Evolutionary conservation across 805 yeast species (phyloP).

Genomic region (Metschnikowia lochheadii): DNA sequence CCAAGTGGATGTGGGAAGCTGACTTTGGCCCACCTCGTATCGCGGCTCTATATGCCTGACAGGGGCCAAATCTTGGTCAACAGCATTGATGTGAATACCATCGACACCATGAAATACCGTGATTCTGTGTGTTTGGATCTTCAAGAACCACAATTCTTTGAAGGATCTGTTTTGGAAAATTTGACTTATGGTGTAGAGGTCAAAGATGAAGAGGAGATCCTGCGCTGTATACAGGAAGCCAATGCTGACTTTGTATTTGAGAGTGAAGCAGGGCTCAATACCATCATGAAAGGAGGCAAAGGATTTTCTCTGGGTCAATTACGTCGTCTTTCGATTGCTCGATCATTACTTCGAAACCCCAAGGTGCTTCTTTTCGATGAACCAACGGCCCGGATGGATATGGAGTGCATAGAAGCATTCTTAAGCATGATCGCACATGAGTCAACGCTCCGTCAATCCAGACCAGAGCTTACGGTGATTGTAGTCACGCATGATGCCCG

Average conservation of each 20-base stretch:
- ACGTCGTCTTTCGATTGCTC: slow-evolving; percentile 78
- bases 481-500: slow-evolving; percentile 72
- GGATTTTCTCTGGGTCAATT: slow-evolving; percentile 85
- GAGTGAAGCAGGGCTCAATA: slow-evolving; percentile 55
- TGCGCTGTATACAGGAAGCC: slow-evolving; percentile 38
- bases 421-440: slow-evolving; percentile 41
- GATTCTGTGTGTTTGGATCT: slow-evolving; percentile 62
- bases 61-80: slow-evolving; percentile 41
- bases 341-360: slow-evolving; percentile 72
- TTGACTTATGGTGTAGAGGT: slow-evolving; percentile 53
- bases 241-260: slow-evolving; percentile 53
- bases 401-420: slow-evolving; percentile 51
- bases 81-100: slow-evolving; percentile 42
- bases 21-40: slow-evolving; percentile 57
- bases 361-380: slow-evolving; percentile 74
- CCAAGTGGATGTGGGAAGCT: slow-evolving; percentile 92
- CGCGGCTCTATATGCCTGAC: slow-evolving; percentile 46
- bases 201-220: slow-evolving; percentile 29
- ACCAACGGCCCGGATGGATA: slow-evolving; percentile 83
- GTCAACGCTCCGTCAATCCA: slow-evolving; percentile 15
- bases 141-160: slow-evolving; percentile 69
- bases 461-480: slow-evolving; percentile 38
- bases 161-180: slow-evolving; percentile 71
- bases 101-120: slow-evolving; percentile 50
- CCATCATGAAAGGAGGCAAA: slow-evolving; percentile 50